Evolutionary conservation across 1,139 yeast species (phyloP), one percentile per base, ranked within the genome.

Genomic region (Hansenula anomala): DNA sequence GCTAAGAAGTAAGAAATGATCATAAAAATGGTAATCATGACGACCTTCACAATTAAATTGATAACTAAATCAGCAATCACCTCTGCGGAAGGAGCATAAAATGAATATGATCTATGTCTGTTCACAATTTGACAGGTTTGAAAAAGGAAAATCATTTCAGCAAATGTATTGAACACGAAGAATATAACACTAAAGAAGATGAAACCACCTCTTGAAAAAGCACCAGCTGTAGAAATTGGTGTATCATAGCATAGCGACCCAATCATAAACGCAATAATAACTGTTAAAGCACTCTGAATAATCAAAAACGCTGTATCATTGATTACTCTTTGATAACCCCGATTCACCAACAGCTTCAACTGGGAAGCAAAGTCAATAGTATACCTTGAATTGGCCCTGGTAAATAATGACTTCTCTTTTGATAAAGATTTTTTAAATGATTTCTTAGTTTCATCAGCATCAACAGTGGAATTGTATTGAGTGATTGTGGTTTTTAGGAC

Each of bases 111-210:
- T 49, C 78, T 76, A 49, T 82, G 92, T 54, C 82, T 83, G 54
- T 80, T 86, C 15, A 80, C 83, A 46, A 82, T 75, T 3, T 79
- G 75, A 47, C 89, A 72, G n/a, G 83, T 77, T 51, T 77, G 83
- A 47, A 66, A 73, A 42, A 78, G 61, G 13, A 80, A 61, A 59
- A 79, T 69, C 43, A 82, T 73, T 59, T 82, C 89, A 52, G 81
- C 66, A 44, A 80, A 60, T 9, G 86, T 77, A 14, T 80, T 64
- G 58, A 82, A 77, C 13, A 85, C 83, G 55, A 81, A 80, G 60
- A 78, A 81, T 52, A 82, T 65, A 32, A 80, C 71, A 30, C 87
- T 81, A 59, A 80, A 80, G 66, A 82, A 83, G 56, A 83, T 56
- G 19, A 79, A 67, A 22, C 86, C 79, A 40, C 80, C 73, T 50